phyloP scores from a whole-genome alignment of 108 stramenopile species.

The Nannochloropsis salina region DNA sequence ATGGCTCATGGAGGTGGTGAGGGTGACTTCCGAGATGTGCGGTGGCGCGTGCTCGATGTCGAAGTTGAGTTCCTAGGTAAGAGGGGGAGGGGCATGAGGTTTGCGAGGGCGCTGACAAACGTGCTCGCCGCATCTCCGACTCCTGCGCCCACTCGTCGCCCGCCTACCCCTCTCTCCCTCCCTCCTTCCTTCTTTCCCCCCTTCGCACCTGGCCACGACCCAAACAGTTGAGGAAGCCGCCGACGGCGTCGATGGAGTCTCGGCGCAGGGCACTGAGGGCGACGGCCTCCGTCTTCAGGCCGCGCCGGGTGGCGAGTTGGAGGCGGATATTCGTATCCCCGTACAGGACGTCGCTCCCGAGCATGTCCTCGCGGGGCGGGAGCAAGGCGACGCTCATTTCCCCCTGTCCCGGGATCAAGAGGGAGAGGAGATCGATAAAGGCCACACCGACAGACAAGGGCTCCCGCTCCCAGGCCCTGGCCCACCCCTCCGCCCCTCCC shows the following conservation, averaged over 20 bases:
- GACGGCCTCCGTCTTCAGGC: neutral
- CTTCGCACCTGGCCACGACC: neutral
- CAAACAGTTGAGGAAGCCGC: neutral
- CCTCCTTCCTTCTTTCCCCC: neutral
- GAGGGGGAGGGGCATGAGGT: neutral
- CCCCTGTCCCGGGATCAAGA: neutral
- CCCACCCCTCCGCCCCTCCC: neutral
- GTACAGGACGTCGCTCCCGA: neutral
- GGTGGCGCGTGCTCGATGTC: neutral
- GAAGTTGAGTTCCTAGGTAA: neutral
- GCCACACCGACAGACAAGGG: neutral
- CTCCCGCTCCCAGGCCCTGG: neutral
- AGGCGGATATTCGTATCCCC: neutral
- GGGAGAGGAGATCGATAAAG: neutral
- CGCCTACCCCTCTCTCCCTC: neutral
- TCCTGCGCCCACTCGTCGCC: neutral
- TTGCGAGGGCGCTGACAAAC: neutral
- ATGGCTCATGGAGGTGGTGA: neutral
- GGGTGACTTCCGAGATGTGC: constrained; percentile 3
- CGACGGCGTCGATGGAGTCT: neutral
- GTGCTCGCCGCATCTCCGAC: neutral
- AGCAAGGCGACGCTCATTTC: constrained; percentile 2
- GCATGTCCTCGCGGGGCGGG: neutral
- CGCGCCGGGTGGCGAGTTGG: neutral
- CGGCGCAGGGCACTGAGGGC: neutral